Base-by-base conservation (phyloP, 2,329 filamentous ascomycete species). In the Trichoderma guizhouense region DNA sequence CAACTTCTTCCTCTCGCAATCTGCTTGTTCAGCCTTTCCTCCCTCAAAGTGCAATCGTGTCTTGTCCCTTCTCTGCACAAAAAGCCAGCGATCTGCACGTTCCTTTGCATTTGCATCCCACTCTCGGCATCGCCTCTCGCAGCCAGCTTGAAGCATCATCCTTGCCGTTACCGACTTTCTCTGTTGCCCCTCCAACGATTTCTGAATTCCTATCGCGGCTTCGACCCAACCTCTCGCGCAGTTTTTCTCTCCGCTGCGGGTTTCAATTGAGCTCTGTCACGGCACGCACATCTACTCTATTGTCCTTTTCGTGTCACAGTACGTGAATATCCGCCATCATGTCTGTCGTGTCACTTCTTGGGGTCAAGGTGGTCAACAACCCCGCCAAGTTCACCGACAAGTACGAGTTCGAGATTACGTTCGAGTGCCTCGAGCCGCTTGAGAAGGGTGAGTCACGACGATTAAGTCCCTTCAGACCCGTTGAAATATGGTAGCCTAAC, bases 391-490 rank as follows among this genome's bases (percentile, higher is more conserved):
- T 99, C 85, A 92, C 90, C 78, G 93, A 95, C 81, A 91, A 94
- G 69, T 99, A 99, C 82, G 91, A 96, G 82, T 97, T 99, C 77
- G 95, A 99, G 84, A 98, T 99, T 82, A 99, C 96, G 21, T 99
- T 99, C 75, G 96, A 99, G 84, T 98, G 96, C 79, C 90, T 98
- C 28, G 96, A 99, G 85, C 90, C 92, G 76, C 89, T 99, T 51
- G 93, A 97, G 81, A 98, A 98, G 84, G 95, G 94, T 95, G 82
- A 36, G 82, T 75, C 26, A 47, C 8, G 15, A 21, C 36, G 18
- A 21, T 53, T 14, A 47, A n/a, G 32, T 8, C 43, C n/a, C 9
- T 39, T 28, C 9, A n/a, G 3, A 28, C n/a, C 21, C 32, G 9
- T 53, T 36, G 9, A 11, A 15, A 21, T 67, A 18, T n/a, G 18